Percentiles rank a stretch among this genome's conserved stretches.
phyloP scores from a whole-genome alignment of 1,284 basidiomycete species.

The Takashimella koratensis region DNA sequence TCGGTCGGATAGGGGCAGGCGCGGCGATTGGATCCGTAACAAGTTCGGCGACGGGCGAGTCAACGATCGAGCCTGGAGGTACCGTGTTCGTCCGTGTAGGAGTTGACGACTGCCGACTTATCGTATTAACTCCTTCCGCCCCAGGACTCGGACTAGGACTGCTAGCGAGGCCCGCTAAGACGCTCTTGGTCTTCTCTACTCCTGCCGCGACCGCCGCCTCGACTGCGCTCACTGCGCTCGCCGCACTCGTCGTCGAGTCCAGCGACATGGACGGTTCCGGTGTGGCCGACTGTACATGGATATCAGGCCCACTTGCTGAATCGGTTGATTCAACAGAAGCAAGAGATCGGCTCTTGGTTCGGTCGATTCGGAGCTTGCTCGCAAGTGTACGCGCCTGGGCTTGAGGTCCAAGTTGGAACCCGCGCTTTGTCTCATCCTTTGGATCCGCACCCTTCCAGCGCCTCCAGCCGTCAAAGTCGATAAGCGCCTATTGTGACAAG shows the following conservation, averaged over 20 bases:
- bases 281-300: constrained; percentile 5
- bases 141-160: background rate
- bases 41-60: background rate
- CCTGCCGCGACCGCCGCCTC: background rate
- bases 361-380: constrained; percentile 39
- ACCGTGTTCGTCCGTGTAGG: too few relatives aligned
- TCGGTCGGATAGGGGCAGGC: background rate
- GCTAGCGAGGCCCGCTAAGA: too few relatives aligned
- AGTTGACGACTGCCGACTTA: too few relatives aligned
- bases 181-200: background rate
- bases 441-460: constrained; percentile 43
- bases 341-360: constrained; percentile 15
- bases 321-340: background rate
- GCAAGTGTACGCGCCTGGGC: constrained; percentile 43
- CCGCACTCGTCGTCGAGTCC: background rate
- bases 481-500: constrained; percentile 42
- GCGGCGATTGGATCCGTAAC: background rate
- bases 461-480: constrained; percentile 51
- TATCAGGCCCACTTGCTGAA: background rate
- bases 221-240: too few relatives aligned
- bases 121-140: too few relatives aligned
- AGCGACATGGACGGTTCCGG: constrained; percentile 2
- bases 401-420: constrained; percentile 41
- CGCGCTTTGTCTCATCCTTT: constrained; percentile 36
- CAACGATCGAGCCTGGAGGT: background rate